Evolutionary conservation across 1,284 basidiomycete species (phyloP).

Genomic region (Papiliotrema laurentii): DNA sequence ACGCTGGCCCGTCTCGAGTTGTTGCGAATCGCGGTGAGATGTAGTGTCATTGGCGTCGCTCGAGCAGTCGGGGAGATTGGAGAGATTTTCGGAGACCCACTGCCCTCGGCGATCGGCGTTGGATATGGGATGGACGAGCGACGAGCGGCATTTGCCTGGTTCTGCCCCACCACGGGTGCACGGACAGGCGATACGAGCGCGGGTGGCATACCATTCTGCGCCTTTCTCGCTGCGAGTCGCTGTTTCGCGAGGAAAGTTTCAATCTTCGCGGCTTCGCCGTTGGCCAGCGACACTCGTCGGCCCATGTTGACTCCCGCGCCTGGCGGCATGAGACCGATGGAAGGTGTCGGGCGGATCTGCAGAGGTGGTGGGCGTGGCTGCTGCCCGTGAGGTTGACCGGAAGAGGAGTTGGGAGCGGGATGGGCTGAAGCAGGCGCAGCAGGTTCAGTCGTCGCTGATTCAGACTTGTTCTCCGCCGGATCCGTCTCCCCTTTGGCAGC

Average conservation of each 20-base stretch:
- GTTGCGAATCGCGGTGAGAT: constrained; percentile 41
- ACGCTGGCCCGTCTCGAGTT: constrained; percentile 38
- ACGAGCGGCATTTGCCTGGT: constrained; percentile 32
- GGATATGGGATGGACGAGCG: constrained; percentile 41
- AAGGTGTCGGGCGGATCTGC: not conserved
- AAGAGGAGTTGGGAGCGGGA: not conserved
- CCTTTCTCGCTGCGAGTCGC: constrained; percentile 13
- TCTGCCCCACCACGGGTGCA: constrained; percentile 23
- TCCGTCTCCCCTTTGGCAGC: constrained; percentile 2
- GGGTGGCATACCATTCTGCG: not conserved
- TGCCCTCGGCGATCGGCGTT: constrained; percentile 14
- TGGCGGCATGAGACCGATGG: constrained; percentile 8
- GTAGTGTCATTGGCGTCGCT: constrained; percentile 27
- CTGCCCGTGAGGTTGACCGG: too few relatives aligned
- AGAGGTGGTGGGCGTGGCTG: not conserved
- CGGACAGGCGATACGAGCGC: constrained; percentile 10
- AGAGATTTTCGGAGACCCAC: constrained; percentile 28
- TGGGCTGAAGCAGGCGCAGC: not conserved
- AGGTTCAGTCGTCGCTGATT: not conserved
- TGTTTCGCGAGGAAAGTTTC: constrained; percentile 29
- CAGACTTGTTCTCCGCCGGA: not conserved
- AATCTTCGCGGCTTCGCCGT: constrained; percentile 34
- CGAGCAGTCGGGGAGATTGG: constrained; percentile 23
- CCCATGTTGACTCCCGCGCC: constrained; percentile 24
- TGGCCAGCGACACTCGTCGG: constrained; percentile 32